Evolutionary conservation across 306 rosid species (phyloP), one percentile per base, ranked within the genome.

Genomic region (Prunus mume): DNA sequence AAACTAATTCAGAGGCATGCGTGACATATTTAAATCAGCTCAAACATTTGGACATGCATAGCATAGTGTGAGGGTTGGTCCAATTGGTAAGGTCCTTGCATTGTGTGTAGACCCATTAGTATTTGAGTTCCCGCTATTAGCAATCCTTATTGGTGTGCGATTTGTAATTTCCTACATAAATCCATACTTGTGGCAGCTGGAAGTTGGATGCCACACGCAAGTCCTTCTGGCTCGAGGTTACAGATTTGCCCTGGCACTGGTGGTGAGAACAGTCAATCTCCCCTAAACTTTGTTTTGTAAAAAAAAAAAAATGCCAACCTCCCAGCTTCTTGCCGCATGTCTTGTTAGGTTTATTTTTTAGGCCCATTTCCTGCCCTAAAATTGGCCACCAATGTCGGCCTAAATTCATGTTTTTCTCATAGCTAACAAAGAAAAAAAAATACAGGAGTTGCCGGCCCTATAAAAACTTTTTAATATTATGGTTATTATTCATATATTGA

Each of bases 211-310:
- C 9, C 43, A 38, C 9, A 0, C 9, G 0, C 1, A 38, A 38
- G 9, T 38, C 10, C 0, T 38, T 38, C 9, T 7, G 0, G 2
- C 43, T 38, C 9, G 9, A 38, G 0, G 1, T 38, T 38, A 9
- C 7, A 0, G 2, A 2, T 7, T 38, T 38, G 9, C 9, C 1
- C 0, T 7, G 2, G 0, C 9, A 4, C 0, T 38, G 0, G 0
- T 38, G 9, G 9, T 38, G 43, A 38, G 9, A 38, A 9, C 5
- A 1, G 2, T 4, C 43, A 7, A 38, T 38, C 2, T 34, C 2
- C 9, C 0, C 9, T 6, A 7, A 38, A 6, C 2, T 20, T 56
- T 10, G 8, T 34, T 34, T 34, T 34, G 6, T 5, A 32, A 32
- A 0, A 4, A 32, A 32, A 5, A 30, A 0, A 32, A 5, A 32